Evolutionary conservation across 108 stramenopile species (phyloP).

Genomic region (Mayamaea pseudoterrestris): DNA sequence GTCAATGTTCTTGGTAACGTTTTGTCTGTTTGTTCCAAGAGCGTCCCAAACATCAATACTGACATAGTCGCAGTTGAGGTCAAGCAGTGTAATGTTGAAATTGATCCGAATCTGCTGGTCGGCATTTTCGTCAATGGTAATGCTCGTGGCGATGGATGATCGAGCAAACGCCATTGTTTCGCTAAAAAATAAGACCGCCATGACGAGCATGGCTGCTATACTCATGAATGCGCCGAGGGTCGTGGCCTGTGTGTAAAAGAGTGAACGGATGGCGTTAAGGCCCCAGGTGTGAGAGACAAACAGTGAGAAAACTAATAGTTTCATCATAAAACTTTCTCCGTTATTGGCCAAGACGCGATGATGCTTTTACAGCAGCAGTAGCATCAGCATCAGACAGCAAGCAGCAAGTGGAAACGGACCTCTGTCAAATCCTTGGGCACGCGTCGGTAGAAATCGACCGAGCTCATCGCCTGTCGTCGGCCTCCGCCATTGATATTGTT

Average conservation of each 20-base stretch:
- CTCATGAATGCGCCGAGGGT: constrained; percentile 80
- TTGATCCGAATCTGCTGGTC: constrained; percentile 80
- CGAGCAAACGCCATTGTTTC: constrained; percentile 88
- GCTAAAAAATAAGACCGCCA: constrained; percentile 83
- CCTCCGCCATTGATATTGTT: constrained; percentile 53
- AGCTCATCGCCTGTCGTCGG: constrained; percentile 35
- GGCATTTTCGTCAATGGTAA: constrained; percentile 82
- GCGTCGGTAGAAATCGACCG: constrained; percentile 73
- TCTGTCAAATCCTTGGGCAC: constrained; percentile 80
- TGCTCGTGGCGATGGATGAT: constrained; percentile 58
- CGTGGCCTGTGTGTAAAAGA: constrained; percentile 37
- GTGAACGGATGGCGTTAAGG: not conserved
- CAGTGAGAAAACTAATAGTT: not conserved
- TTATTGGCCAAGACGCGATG: too few relatives aligned
- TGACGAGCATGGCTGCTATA: constrained; percentile 63
- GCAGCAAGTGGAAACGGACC: constrained; percentile 24
- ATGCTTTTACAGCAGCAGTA: not conserved
- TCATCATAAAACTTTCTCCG: too few relatives aligned
- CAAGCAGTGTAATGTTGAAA: constrained; percentile 85
- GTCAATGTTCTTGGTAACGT: constrained; percentile 96
- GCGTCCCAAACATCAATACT: constrained; percentile 86
- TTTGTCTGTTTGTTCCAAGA: constrained; percentile 89
- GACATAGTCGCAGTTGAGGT: constrained; percentile 87
- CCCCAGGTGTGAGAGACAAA: not conserved
- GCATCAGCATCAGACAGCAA: not conserved